Evolutionary conservation across 345 rosid genomes (phyloP), one percentile per base, ranked within the genome.

Genomic region (Tarenaya hassleriana): DNA sequence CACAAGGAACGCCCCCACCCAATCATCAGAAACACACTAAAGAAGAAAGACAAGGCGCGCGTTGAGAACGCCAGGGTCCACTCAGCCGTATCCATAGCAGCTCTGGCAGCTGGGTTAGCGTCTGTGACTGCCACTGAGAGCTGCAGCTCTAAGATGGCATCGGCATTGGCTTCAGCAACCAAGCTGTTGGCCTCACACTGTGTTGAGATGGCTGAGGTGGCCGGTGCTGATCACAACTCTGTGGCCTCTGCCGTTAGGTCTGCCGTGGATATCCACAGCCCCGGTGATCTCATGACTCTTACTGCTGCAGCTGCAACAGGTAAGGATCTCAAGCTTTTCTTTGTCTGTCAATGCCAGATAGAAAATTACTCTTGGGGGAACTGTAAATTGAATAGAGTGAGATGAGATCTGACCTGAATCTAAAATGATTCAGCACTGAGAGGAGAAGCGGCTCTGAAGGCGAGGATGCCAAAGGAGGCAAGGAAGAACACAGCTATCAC

Each of bases 271-370:
- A 73, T 87, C 38, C 83, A 67, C 21, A 75, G 76, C 56, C 79
- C 98, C 0, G 84, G 98, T 33, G 95, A 91, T 76, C 84, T 91
- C 21, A 66, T 80, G 74, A 91, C 98, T 47, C 82, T 86, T 15
- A 87, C 98, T 41, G 98, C 98, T 7, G 87, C 96, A 17, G 96
- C 98, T 16, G 96, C 92, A 44, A 91, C 96, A 50, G 95, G 97
- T 86, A 73, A n/a, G 49, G 16, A 24, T 5, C 5, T 24, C n/a
- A n/a, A n/a, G n/a, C n/a, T n/a, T n/a, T n/a, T n/a, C n/a, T n/a
- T n/a, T n/a, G n/a, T n/a, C 5, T 24, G 29, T 24, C 29, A 24
- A 24, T 24, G 29, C 29, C 2, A n/a, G 5, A 2, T 5, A 2
- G 29, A 24, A 24, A 24, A 24, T n/a, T n/a, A n/a, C 29, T 24